These are phyloP conservation scores for Xerocomellus amylosporus DNA, from an alignment of 768 basidiomycete species.

Conservation along the genomic window DNA sequence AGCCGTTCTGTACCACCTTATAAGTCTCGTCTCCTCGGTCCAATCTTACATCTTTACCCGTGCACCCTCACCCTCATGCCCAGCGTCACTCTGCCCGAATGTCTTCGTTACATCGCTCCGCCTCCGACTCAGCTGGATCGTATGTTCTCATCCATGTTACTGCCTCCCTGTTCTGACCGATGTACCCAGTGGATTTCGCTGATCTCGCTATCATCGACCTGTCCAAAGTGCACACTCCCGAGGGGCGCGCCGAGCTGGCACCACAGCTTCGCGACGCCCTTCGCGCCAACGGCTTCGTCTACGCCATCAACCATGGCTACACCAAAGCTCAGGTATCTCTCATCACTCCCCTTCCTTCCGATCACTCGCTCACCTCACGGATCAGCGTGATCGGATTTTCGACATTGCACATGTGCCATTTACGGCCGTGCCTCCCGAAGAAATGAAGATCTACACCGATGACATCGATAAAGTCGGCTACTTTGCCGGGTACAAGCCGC, in stretches of 20 bases:
- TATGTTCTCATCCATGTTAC: slow-evolving; percentile 18
- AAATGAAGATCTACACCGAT: slow-evolving; percentile 39
- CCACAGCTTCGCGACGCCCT: slow-evolving; percentile 46
- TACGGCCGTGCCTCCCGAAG: slow-evolving; percentile 38
- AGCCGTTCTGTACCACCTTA: background rate
- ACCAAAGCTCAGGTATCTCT: slow-evolving; percentile 35
- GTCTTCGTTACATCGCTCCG: slow-evolving; percentile 35
- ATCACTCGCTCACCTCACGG: slow-evolving; percentile 13
- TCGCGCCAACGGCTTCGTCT: slow-evolving; percentile 40
- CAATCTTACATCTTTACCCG: too few relatives aligned
- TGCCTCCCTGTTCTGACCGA: slow-evolving; percentile 16
- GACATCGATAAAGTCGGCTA: slow-evolving; percentile 41
- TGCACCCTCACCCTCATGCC: slow-evolving; percentile 25
- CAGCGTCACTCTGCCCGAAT: slow-evolving; percentile 28
- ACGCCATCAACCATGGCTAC: slow-evolving; percentile 39
- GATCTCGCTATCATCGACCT: slow-evolving; percentile 54
- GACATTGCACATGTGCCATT: slow-evolving; percentile 49
- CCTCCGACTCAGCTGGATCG: slow-evolving; percentile 33
- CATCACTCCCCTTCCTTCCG: background rate
- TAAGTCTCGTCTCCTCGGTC: background rate
- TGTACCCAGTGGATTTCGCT: slow-evolving; percentile 43
- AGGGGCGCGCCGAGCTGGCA: slow-evolving; percentile 42
- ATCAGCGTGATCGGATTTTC: slow-evolving; percentile 45
- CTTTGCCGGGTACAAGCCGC: slow-evolving; percentile 50
- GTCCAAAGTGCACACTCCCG: slow-evolving; percentile 37